Evolutionary conservation across 768 basidiomycete genomes (phyloP), one percentile per base, ranked within the genome.

Genomic region (Pleurotus pulmonarius): DNA sequence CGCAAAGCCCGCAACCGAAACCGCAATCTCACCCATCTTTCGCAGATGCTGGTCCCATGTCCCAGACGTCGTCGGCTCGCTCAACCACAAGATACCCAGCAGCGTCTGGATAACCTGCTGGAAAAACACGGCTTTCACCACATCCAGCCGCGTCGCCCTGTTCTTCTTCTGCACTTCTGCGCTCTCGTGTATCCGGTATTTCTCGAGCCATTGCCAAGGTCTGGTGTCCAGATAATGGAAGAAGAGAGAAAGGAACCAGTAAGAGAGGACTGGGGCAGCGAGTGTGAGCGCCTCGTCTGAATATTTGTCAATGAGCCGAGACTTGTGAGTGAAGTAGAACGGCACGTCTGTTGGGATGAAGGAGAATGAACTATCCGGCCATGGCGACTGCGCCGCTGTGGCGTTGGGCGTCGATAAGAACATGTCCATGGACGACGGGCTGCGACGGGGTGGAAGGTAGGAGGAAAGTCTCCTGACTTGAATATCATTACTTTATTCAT

Each of bases 51-150:
- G 66, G 11, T 34, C 29, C 29, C 29, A 34, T 3, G 9, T 34
- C 1, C 66, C 58, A n/a, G 59, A 60, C 3, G 65, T 63, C 49
- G 46, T 58, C 15, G 66, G 77, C 48, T 83, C 77, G 11, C 81
- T 75, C 48, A 96, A 60, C 85, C 86, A 90, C 29, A 81, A 69
- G 9, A 81, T 68, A 0, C 92, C 97, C 9, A 97, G 70, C 1
- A 73, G 57, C 0, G 93, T 96, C 72, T 98, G 97, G 4, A 97
- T 64, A 16, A 79, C 65, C 58, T 99, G 97, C 68, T 99, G 97
- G 45, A 94, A 60, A 7, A 96, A 49, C 54, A 99, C 95, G 0
- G 92, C 91, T 61, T 75, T 70, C 37, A 96, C 64, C 58, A 99
- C 96, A 58, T 93, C 68, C 2, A 65, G 52, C 7, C 83, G 82